Percentiles rank a stretch among this genome's conserved stretches.
These are phyloP conservation scores for Fusarium begoniae DNA, from an alignment of 2,329 filamentous ascomycete species.

Conservation along the genomic window DNA sequence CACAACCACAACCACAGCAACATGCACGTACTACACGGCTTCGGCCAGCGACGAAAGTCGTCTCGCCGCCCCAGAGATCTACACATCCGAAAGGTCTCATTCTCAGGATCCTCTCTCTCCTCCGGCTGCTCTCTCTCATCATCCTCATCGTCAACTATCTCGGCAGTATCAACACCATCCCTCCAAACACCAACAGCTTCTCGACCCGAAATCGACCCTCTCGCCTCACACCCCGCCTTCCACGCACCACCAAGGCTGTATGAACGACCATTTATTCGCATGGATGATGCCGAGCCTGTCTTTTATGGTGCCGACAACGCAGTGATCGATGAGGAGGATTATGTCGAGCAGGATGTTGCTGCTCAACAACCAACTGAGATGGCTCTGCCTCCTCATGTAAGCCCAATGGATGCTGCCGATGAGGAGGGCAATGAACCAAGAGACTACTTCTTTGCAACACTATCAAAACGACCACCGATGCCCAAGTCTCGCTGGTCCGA, in stretches of 20 bases:
- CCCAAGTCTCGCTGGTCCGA: constrained; percentile 55
- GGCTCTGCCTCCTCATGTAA: constrained; percentile 45
- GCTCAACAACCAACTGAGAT: constrained; percentile 41
- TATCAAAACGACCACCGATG: constrained; percentile 44
- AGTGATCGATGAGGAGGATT: constrained; percentile 37
- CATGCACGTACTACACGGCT: constrained; percentile 52
- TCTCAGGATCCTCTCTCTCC: constrained; percentile 52
- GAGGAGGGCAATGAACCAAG: constrained; percentile 39
- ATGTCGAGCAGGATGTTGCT: constrained; percentile 40
- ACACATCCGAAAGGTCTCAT: constrained; percentile 54
- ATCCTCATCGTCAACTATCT: constrained; percentile 46
- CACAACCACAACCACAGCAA: constrained; percentile 7
- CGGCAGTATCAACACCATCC: constrained; percentile 25
- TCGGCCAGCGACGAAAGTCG: constrained; percentile 50
- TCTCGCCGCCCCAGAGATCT: constrained; percentile 48
- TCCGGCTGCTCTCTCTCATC: constrained; percentile 50
- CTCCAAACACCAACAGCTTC: constrained; percentile 39
- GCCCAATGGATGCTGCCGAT: constrained; percentile 37
- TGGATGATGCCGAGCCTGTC: constrained; percentile 41
- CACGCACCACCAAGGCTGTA: constrained; percentile 50
- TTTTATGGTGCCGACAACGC: constrained; percentile 40
- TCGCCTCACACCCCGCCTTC: constrained; percentile 48
- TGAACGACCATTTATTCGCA: constrained; percentile 48
- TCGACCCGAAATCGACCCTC: constrained; percentile 46
- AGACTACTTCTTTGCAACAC: constrained; percentile 48